These are phyloP conservation scores for Paecilomyces variotii DNA, from an alignment of 2,329 filamentous ascomycete genomes.

Conservation along the genomic window DNA sequence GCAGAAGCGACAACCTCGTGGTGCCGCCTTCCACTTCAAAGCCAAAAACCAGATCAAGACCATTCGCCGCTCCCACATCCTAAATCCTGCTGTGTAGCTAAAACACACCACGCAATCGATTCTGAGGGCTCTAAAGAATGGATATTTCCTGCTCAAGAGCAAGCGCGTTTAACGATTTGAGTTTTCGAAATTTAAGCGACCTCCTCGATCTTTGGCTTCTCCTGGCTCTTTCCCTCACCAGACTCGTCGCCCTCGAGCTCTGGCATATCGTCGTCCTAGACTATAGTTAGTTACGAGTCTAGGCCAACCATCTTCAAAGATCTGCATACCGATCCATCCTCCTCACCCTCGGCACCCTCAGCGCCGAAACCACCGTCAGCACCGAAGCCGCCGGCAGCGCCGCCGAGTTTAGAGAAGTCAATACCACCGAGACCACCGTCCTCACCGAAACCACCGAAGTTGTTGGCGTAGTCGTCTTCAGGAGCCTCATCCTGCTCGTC, in stretches of 20 bases:
- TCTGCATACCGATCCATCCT: conserved; percentile 25
- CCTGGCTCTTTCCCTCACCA: conserved; percentile 33
- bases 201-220: conserved; percentile 35
- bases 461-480: conserved; percentile 61
- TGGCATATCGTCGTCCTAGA: conserved; percentile 75
- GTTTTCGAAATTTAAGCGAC: conserved; percentile 10
- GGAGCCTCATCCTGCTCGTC: conserved; percentile 90
- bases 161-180: background rate
- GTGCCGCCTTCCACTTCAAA: background rate
- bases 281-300: conserved; percentile 4
- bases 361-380: conserved; percentile 17
- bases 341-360: conserved; percentile 23
- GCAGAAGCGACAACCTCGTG: background rate
- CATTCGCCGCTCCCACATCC: background rate
- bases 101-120: background rate
- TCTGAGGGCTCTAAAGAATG: background rate
- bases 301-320: background rate
- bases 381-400: conserved; percentile 28
- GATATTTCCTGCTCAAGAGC: background rate
- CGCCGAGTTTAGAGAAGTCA: conserved; percentile 87
- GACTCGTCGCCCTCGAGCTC: conserved; percentile 61
- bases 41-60: background rate
- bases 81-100: background rate
- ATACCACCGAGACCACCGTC: conserved; percentile 75
- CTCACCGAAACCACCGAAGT: conserved; percentile 46